Evolutionary conservation across 2,329 filamentous ascomycete species (phyloP), one percentile per base, ranked within the genome.

Genomic region (Xylariaceae sp.): DNA sequence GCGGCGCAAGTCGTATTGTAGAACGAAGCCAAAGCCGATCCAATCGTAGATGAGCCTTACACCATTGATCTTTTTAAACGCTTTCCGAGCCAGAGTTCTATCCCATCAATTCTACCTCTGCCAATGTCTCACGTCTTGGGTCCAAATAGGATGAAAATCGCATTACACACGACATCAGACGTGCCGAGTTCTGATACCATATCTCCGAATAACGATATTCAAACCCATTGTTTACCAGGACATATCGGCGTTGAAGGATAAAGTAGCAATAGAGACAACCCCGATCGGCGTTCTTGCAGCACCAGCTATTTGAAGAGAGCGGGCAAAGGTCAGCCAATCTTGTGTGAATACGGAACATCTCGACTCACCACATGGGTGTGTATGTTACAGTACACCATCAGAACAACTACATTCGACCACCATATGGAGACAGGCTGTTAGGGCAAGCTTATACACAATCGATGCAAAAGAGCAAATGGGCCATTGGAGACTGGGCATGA

Each of bases 11-110:
- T 45, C 77, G 78, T 43, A 58, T 63, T 13, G 68, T 71, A 4
- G 81, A 83, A 64, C 75, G 81, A 53, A 83, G 81, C 69, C 79
- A 81, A 63, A 83, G 79, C 65, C 75, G 79, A 54, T 81, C 80
- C n/a, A 82, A 78, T 64, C 75, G 78, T 60, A 79, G 76, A 63
- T 82, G 70, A 31, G n/a, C 16, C 11, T 17, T 38, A 48, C 39
- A 22, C 10, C 22, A 46, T 42, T 42, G 16, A 28, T 48, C 13
- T 45, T 40, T 17, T 46, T 42, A 36, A 42, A 38, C 18, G 39
- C 44, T 49, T 34, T 18, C 36, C 28, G 33, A 17, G 17, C 48
- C 45, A 42, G 34, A 36, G 42, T 48, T 16, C 48, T 45, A 55
- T 47, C 47, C 51, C 45, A 13, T 55, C 50, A 44, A 48, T 47